Base-by-base conservation (phyloP, 257 asterid genomes). In the Sherardia arvensis region DNA sequence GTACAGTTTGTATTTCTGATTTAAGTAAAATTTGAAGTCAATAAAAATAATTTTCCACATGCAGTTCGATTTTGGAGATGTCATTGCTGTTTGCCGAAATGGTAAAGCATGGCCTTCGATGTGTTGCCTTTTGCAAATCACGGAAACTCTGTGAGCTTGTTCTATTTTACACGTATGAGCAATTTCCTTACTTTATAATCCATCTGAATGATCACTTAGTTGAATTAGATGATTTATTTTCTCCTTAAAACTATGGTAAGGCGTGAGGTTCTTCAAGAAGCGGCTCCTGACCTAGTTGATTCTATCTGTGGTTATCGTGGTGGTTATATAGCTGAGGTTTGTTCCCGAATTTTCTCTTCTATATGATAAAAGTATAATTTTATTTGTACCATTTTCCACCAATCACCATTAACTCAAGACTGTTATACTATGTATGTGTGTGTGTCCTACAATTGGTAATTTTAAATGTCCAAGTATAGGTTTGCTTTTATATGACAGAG, bases 71-170 rank as follows among this genome's bases (percentile, higher is more conserved):
- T 66, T 26, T 92, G 75, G 99, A 92, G 85, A 86, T 81, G 57
- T 85, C 99, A 17, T 69, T 76, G 78, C 83, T 89, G 74, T 84
- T 92, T 64, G 97, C 91, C 23, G 99, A 92, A 84, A 85, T 87
- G 86, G 88, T 92, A 71, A 95, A 89, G 89, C 99, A 92, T 69
- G 95, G 99, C 53, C 81, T 87, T 73, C 96, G 99, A 47, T 87
- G 96, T 75, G 89, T 92, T 79, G 86, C 97, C 55, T 92, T 92
- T 71, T 92, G 99, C 83, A 89, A 81, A 89, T 79, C 97, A 25
- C 91, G 99, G 77, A 89, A 87, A 79, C 97, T 92, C 66, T 92
- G 97, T 72, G 97, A 89, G 77, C 99, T 89, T 71, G 97, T 92
- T 76, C 85, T 92, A 27, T 84, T 79, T 81, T 80, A 89, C 80